Conservation (phyloP, 345 rosid species). For the Orychophragmus violaceus region DNA sequence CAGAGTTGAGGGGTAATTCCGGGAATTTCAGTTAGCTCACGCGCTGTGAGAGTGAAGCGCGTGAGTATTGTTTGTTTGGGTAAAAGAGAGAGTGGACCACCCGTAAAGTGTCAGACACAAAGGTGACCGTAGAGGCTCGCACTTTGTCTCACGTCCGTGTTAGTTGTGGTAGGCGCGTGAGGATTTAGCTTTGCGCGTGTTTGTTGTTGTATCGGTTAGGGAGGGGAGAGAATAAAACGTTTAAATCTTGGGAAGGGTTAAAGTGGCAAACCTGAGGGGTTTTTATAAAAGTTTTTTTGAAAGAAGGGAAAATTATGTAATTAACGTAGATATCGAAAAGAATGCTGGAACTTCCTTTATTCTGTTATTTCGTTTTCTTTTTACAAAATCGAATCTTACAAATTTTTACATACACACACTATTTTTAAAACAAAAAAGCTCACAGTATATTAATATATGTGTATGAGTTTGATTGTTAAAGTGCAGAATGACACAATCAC, state of each 20-base stretch:
- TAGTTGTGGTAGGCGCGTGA: conserved; percentile 10
- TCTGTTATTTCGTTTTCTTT: not conserved
- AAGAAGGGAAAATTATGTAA: not conserved
- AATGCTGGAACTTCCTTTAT: conserved; percentile 22
- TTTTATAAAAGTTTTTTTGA: not conserved
- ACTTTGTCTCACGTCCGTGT: conserved; percentile 37
- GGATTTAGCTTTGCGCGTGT: conserved; percentile 4
- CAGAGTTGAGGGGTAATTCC: conserved; percentile 6
- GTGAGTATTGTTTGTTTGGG: conserved; percentile 29
- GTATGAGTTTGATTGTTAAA: too few relatives aligned
- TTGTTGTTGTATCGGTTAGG: conserved; percentile 3
- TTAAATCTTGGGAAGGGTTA: conserved; percentile 27
- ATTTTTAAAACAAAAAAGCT: not conserved
- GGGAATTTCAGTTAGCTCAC: conserved; percentile 9
- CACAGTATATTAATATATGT: too few relatives aligned
- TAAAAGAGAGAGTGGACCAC: conserved; percentile 43
- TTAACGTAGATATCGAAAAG: conserved; percentile 19
- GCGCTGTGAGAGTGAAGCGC: conserved; percentile 30
- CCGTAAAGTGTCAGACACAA: conserved; percentile 29
- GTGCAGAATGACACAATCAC: too few relatives aligned
- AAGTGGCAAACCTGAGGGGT: conserved; percentile 13
- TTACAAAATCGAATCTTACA: not conserved
- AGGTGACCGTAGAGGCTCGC: conserved; percentile 38
- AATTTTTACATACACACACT: not conserved
- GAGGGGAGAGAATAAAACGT: conserved; percentile 10